A percentile compares a stretch with the other conserved stretches of the same genome.
phyloP scores from a whole-genome alignment of 306 rosid genomes.

The Dalbergia cultrata region DNA sequence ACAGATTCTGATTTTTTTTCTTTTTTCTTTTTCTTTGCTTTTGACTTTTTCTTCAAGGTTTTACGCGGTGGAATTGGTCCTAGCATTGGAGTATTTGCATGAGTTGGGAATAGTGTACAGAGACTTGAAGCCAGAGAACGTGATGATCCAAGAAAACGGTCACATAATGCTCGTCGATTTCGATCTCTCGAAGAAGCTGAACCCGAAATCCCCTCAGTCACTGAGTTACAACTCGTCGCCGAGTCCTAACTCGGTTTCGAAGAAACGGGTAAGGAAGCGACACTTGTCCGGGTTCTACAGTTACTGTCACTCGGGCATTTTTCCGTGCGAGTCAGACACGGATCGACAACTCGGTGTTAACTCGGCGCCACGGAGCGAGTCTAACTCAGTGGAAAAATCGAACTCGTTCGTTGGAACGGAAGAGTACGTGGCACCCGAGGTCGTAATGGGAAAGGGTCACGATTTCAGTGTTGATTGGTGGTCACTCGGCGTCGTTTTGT shows the following conservation, averaged over 20 bases:
- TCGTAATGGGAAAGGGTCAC: slow-evolving; percentile 78
- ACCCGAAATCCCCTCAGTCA: slow-evolving; percentile 54
- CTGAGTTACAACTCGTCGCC: slow-evolving; percentile 35
- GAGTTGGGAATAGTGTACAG: slow-evolving; percentile 79
- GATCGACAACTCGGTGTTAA: neutral
- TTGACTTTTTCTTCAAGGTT: slow-evolving; percentile 54
- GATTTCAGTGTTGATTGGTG: slow-evolving; percentile 91
- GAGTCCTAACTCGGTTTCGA: slow-evolving; percentile 8
- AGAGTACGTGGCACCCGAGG: slow-evolving; percentile 96
- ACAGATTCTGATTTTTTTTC: slow-evolving; percentile 19
- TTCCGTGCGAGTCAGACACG: slow-evolving; percentile 56
- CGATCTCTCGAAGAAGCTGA: slow-evolving; percentile 85
- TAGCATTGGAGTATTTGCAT: slow-evolving; percentile 86
- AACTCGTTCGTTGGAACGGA: slow-evolving; percentile 98
- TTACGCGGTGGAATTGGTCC: slow-evolving; percentile 87
- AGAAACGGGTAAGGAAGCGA: slow-evolving; percentile 22
- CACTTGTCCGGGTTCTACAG: slow-evolving; percentile 47
- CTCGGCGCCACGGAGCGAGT: slow-evolving; percentile 22
- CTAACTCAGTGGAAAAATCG: slow-evolving; percentile 66
- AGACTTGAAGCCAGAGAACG: slow-evolving; percentile 94
- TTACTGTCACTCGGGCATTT: slow-evolving; percentile 64
- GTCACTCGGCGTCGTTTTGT: slow-evolving; percentile 81
- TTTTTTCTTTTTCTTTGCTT: neutral
- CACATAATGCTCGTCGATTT: slow-evolving; percentile 96
- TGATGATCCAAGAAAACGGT: slow-evolving; percentile 87